Base-by-base conservation (phyloP, 2,329 filamentous ascomycete species). In the Moelleriella libera region DNA sequence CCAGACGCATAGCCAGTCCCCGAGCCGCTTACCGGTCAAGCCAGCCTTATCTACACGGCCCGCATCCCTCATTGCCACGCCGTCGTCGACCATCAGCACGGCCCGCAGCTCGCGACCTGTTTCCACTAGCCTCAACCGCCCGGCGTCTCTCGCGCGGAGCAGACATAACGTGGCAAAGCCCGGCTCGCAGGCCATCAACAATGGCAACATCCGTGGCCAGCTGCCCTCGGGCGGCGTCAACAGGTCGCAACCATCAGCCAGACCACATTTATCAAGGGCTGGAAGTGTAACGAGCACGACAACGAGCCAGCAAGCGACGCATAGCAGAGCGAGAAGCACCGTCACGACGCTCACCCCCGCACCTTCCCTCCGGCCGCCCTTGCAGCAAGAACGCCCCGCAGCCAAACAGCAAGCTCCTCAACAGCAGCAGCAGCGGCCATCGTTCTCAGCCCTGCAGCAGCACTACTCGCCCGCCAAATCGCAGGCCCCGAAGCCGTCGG, bases 381-480 rank as follows among this genome's bases (percentile, higher is more conserved):
- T 21, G 21, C 21, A 21, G 21, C 21, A 21, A 21, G 21, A 21
- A 21, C 21, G 21, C 21, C 21, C 21, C 21, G 21, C 21, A 21
- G 21, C 21, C 21, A 21, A 21, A 21, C 21, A 2, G 21, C 21
- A 21, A 21, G 21, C 21, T 21, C 21, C 21, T 21, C 21, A 21
- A 21, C 47, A 51, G 44, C 57, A 53, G 47, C 52, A 57, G 40
- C 46, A 31, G 39, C 71, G 72, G 7, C 76, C 78, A 0, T 65
- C 71, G 44, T 83, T 83, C 61, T 75, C 69, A 44, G 82, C 75
- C 1, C 71, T 77, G 40, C 80, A 84, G 54, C 80, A 84, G 54
- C 78, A 83, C 63, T 83, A 76, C 64, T 81, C 77, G 30, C 81
- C 82, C 0, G 75, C 75, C 43, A 83, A 83, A 56, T 69, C 68